A percentile compares a stretch with the other conserved stretches of the same genome.
Conservation (phyloP, 108 stramenopile genomes). For the Skeletonema tropicum region DNA sequence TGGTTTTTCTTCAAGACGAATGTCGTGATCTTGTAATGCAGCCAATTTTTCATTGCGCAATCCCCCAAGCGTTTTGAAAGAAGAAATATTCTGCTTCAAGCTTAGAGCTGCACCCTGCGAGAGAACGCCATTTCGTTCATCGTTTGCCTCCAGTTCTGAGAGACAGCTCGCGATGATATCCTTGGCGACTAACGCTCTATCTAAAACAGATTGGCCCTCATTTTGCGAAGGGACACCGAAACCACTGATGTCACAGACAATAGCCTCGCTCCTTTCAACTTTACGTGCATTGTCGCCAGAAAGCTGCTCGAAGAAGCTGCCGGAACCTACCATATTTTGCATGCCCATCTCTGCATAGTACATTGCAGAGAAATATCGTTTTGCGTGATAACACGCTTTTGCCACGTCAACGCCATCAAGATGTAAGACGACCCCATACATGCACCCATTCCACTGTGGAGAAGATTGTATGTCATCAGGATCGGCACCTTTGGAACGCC, state of each 20-base stretch:
- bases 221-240: slow-evolving; percentile 30
- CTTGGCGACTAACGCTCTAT: slow-evolving; percentile 47
- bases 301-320: slow-evolving; percentile 44
- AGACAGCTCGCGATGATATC: slow-evolving; percentile 51
- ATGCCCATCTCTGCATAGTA: slow-evolving; percentile 67
- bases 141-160: slow-evolving; percentile 51
- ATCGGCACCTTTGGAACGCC: slow-evolving; percentile 25
- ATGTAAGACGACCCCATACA: slow-evolving; percentile 67
- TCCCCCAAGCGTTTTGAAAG: slow-evolving; percentile 25
- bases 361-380: slow-evolving; percentile 64
- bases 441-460: slow-evolving; percentile 68
- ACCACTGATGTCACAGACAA: slow-evolving; percentile 39
- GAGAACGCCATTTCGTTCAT: slow-evolving; percentile 58
- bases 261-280: slow-evolving; percentile 12
- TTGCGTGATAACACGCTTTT: slow-evolving; percentile 58
- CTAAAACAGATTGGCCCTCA: slow-evolving; percentile 25
- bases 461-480: slow-evolving; percentile 13
- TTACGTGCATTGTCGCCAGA: slow-evolving; percentile 21
- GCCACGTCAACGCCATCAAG: slow-evolving; percentile 71
- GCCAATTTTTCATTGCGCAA: slow-evolving; percentile 26
- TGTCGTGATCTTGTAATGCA: slow-evolving; percentile 35
- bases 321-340: slow-evolving; percentile 50
- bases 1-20: not conserved
- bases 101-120: slow-evolving; percentile 54
- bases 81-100: slow-evolving; percentile 51